Evolutionary conservation across 495 filamentous ascomycete species (phyloP), one percentile per base, ranked within the genome.

Genomic region (Bryoglossum gracile): DNA sequence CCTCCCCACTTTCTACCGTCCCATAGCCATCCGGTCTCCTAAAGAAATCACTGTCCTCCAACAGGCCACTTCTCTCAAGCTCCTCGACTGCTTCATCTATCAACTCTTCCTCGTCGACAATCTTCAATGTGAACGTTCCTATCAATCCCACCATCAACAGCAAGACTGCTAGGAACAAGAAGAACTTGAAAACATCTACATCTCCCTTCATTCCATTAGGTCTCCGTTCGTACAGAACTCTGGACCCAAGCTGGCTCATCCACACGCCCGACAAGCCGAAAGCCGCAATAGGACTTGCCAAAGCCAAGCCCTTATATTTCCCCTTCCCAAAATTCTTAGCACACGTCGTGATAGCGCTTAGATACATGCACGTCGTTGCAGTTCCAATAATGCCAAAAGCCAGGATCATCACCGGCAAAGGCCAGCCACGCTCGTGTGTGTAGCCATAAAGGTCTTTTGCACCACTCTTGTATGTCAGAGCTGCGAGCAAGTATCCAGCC

Each of bases 281-380:
- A 2, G 84, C 80, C 0, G 92, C 88, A 68, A 98, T 96, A 5
- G 92, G 92, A 43, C 87, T 65, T 18, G 90, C 91, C 44, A 98
- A 69, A 59, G 94, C 89, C 47, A 98, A 64, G 0, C 92, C 91
- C 61, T 89, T 85, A 57, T 94, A 80, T 60, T 83, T 89, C 3
- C 89, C 87, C 32, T 82, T 72, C 16, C 91, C 87, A 63, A 97
- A 96, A 65, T 95, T 97, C 78, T 98, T 98, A 19, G 91, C 92
- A 51, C 89, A 95, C 2, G 90, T 95, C 18, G 92, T 89, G 23
- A 98, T 84, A 0, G 86, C 85, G 28, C 78, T 74, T 21, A 96
- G 62, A 62, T 97, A 96, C 83, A 97, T 87, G 58, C 75, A 75
- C 51, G 83, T 82, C 0, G 92, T 96, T 4, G 82, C 91, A 52